Conservation (phyloP, 2,329 filamentous ascomycete species). For the Sporothrix brasiliensis region DNA sequence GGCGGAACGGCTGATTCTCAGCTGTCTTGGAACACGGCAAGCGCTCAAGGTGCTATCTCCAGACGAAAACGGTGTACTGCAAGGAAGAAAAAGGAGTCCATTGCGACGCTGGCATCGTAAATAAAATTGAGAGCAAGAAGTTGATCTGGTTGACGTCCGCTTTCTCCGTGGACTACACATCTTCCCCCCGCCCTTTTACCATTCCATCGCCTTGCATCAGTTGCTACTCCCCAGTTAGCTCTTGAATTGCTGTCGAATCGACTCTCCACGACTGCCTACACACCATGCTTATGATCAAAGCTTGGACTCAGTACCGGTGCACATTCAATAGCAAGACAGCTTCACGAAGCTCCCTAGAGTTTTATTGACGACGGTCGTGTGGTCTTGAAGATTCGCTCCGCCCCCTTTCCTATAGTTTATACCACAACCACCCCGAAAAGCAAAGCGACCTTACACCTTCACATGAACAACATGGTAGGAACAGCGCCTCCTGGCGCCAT, state of each 20-base stretch:
- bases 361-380: conserved; percentile 8
- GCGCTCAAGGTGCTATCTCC: not conserved
- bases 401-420: not conserved
- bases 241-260: not conserved
- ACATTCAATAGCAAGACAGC: conserved; percentile 22
- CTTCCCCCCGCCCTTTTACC: not conserved
- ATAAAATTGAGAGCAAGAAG: conserved; percentile 20
- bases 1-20: not conserved
- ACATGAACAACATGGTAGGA: conserved; percentile 65
- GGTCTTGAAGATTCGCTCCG: not conserved
- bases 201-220: not conserved
- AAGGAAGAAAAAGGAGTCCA: not conserved
- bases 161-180: not conserved
- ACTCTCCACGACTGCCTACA: conserved; percentile 32
- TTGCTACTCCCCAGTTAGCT: not conserved
- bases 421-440: not conserved
- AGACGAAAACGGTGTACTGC: not conserved
- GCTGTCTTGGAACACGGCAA: conserved; percentile 16
- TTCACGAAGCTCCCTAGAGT: conserved; percentile 17
- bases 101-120: conserved; percentile 22
- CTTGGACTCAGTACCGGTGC: conserved; percentile 50
- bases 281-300: conserved; percentile 61
- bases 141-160: conserved; percentile 14
- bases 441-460: conserved; percentile 7
- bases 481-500: conserved; percentile 68